A percentile compares a stretch with the other conserved stretches of the same genome.
Evolutionary conservation across 495 filamentous ascomycete species (phyloP).

Genomic region (Xylaria curta): DNA sequence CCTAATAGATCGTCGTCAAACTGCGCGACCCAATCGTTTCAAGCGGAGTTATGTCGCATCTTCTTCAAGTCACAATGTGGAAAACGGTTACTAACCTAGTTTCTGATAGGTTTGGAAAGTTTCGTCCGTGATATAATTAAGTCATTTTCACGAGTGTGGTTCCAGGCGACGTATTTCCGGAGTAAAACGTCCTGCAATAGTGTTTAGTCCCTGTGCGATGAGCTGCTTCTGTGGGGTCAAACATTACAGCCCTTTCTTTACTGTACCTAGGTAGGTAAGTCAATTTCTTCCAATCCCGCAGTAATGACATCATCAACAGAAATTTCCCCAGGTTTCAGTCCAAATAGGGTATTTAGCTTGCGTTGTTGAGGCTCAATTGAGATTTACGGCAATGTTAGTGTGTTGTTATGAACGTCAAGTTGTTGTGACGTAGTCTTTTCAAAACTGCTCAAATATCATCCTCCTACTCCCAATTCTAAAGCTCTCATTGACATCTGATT

Average conservation of each 20-base stretch:
- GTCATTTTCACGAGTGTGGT: too few relatives aligned
- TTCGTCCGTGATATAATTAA: background rate
- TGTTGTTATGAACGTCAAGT: background rate
- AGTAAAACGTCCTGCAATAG: background rate
- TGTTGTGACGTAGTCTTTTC: conserved; percentile 21
- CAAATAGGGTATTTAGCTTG: background rate
- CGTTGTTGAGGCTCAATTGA: conserved; percentile 1
- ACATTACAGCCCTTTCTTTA: background rate
- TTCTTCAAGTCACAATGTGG: background rate
- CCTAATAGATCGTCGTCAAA: background rate
- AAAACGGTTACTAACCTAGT: background rate
- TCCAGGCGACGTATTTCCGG: background rate
- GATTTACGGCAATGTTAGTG: background rate
- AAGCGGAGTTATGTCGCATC: background rate
- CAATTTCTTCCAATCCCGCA: background rate
- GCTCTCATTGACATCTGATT: background rate
- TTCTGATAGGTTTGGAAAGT: background rate
- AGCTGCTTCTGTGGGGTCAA: background rate
- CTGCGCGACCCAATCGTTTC: background rate
- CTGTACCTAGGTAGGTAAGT: too few relatives aligned
- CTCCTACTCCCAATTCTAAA: too few relatives aligned
- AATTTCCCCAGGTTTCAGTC: background rate
- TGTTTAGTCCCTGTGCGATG: background rate
- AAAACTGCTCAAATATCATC: conserved; percentile 5
- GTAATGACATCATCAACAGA: conserved; percentile 13